Evolutionary conservation across 768 basidiomycete species (phyloP), one percentile per base, ranked within the genome.

Genomic region (Phaeolepiota aurea): DNA sequence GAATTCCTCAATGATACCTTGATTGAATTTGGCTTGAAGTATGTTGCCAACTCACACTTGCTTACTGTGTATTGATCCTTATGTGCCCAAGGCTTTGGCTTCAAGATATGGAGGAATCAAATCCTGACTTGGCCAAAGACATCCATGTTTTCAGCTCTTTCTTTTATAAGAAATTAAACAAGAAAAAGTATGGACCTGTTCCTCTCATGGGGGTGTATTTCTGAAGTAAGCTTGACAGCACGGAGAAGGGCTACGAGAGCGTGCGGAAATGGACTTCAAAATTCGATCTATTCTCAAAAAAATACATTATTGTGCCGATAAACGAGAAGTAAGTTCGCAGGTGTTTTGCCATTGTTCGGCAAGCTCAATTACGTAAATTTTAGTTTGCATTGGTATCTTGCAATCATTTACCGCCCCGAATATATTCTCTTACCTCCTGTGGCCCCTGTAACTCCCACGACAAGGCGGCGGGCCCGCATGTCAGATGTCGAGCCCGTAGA

Each of bases 301-400:
- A 87, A 54, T 96, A 86, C 53, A 69, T 99, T 47, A 79, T 99
- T 36, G 76, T 99, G 7, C 96, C 96, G 2, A 96, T 99, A 61
- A 98, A 99, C 51, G 96, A 98, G 59, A 70, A 93, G 94, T 96
- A 56, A 43, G 78, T 56, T 5, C 32, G 7, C 10, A 32, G 22
- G 16, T 38, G 18, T 4, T 23, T 28, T 21, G 23, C 33, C 22
- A 25, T 34, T 19, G 3, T 35, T 25, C 33, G 25, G 15, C 32
- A 14, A 33, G 34, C 13, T 36, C 32, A 15, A 5, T 33, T 5
- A 11, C 18, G 34, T 31, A 14, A n/a, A n/a, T 42, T 41, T 31
- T 48, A 98, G 94, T 51, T 61, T 89, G 32, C 96, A 99, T 62
- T 98, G 96, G 96, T 98, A 96, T 59, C 76, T 98, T 30, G 93